Evolutionary conservation across 2,329 filamentous ascomycete genomes (phyloP), one percentile per base, ranked within the genome.

Genomic region (Hypoxylon sp.): DNA sequence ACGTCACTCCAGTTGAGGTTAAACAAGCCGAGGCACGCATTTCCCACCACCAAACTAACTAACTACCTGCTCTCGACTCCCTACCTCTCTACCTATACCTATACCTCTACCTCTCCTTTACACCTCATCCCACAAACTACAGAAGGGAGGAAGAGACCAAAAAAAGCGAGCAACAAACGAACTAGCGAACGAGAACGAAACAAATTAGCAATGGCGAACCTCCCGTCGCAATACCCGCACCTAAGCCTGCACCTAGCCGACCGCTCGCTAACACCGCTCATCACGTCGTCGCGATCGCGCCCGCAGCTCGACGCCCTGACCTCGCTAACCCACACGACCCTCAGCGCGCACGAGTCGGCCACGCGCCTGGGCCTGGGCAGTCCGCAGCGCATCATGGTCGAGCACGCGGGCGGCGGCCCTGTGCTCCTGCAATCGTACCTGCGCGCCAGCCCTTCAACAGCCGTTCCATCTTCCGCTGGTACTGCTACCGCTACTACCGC

Each of bases 201-300:
- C n/a, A n/a, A n/a, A n/a, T n/a, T n/a, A 15, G 13, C 43, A 60
- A 81, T 81, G 79, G 73, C 80, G 41, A 76, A 75, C 69, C 77
- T 81, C 51, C 82, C 83, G 51, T 78, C 78, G 8, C 80, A 85
- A 69, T 80, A 84, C 74, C 84, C 84, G 34, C 74, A 78, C 61
- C 79, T 87, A 55, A 79, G 82, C 68, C 79, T 87, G 64, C 84
- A 87, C 79, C 82, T 89, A 62, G 81, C 84, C 68, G 86, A 88
- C 79, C 77, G 81, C 62, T 77, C 82, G 62, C 81, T 86, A 67
- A 85, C 84, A 4, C 85, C 86, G 30, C 81, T 89, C 67, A 81
- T 89, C 72, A 84, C 83, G 19, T 85, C 84, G 26, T 81, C 83
- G 59, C 77, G 76, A 54, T 78, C 79, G 20, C 75, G 76, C 55